Evolutionary conservation across 768 basidiomycete genomes (phyloP), one percentile per base, ranked within the genome.

Genomic region (Mycena filopes): DNA sequence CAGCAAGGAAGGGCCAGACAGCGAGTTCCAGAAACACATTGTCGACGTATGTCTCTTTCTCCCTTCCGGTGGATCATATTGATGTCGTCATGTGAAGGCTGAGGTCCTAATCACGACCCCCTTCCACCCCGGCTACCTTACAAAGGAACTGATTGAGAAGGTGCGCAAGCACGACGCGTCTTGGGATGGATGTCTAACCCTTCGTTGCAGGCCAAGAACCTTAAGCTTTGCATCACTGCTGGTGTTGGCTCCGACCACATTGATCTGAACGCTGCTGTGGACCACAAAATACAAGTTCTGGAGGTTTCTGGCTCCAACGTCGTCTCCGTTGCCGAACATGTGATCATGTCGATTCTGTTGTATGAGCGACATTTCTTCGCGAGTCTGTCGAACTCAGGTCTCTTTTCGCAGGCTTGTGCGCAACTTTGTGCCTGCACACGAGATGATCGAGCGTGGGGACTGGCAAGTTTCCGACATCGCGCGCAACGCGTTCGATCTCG

Each of bases 251-350:
- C 92, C 21, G 95, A 96, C 79, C 94, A 93, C 81, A 88, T 95
- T 68, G 95, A 96, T 75, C 86, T 97, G 65, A 90, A 96, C 76
- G 92, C 94, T 23, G 91, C 93, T 26, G 94, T 93, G 68, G 88
- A 94, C 74, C 82, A 86, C 70, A 84, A 84, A 63, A 88, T 96
- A 71, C 90, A 94, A 74, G 95, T 94, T 25, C 81, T 92, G 63
- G 94, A 95, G 77, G 92, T 96, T 40, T 90, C 94, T 31, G 95
- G 95, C 40, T 94, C 92, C 25, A 96, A 95, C 73, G 95, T 96
- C 56, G 90, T 91, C 55, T 95, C 93, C 13, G 95, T 96, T 45
- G 95, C 94, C 47, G 95, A 96, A 78, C 93, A 95, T 76, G 94
- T 94, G 64, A 77, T 94, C 61, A 95, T 95, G 94, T 90, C 88